These are phyloP conservation scores for Salix suchowensis DNA, from an alignment of 345 rosid species.

Conservation along the genomic window DNA sequence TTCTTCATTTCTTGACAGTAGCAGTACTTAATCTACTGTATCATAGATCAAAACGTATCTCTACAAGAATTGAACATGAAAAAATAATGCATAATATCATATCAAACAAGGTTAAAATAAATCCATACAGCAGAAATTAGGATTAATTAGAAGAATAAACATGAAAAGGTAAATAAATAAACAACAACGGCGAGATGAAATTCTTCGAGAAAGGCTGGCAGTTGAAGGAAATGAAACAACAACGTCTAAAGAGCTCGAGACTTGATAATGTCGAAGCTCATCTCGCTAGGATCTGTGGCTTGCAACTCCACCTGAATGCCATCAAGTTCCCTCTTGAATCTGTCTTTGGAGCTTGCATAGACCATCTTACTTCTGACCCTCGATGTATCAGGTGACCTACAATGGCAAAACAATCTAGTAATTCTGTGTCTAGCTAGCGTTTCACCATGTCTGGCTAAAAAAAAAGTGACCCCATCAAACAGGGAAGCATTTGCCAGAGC, in stretches of 20 bases:
- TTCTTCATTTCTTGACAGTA: not conserved
- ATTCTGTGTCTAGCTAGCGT: not conserved
- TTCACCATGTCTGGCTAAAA: not conserved
- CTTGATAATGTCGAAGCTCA: conserved; percentile 86
- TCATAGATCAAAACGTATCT: not conserved
- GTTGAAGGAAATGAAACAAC: not conserved
- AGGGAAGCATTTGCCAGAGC: not conserved
- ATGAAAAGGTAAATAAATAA: not conserved
- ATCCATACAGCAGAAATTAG: not conserved
- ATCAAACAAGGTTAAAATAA: not conserved
- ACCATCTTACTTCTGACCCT: conserved; percentile 90
- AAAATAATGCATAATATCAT: not conserved
- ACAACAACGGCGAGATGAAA: not conserved
- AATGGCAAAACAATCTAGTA: not conserved
- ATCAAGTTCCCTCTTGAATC: conserved; percentile 93
- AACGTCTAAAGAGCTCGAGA: conserved; percentile 60
- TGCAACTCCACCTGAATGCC: conserved; percentile 94
- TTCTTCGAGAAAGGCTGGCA: not conserved
- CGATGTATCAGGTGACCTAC: conserved; percentile 81
- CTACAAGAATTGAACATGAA: not conserved
- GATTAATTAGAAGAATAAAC: not conserved
- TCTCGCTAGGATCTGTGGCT: conserved; percentile 98
- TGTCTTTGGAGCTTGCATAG: conserved; percentile 90
- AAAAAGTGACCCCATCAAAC: not conserved
- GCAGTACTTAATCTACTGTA: not conserved